Evolutionary conservation across 163 green algal genomes (phyloP), one percentile per base, ranked within the genome.

Genomic region (Scenedesmus sp.): DNA sequence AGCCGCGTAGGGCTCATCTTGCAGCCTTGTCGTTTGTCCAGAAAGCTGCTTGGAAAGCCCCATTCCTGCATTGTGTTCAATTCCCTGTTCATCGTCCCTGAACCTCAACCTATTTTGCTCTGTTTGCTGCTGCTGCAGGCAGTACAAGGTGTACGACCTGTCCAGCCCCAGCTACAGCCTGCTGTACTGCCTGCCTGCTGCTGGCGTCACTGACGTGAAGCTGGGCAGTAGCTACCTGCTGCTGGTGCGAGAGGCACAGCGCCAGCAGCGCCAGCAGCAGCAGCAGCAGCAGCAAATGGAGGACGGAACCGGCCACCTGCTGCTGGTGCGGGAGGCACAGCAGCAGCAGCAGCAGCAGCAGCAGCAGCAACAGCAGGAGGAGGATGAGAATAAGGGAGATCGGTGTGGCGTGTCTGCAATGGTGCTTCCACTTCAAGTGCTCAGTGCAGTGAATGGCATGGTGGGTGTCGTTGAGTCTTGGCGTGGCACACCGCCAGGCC

Each of bases 91-190:
- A 46, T 46, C 34, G 34, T 46, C 34, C 34, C 34, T 46, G 34
- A 46, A 46, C 34, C 34, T 46, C 34, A 46, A 57, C 66, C 85
- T 59, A 10, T 6, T 8, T 26, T 52, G 2, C 23, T n/a, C 79
- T 34, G 46, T 34, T 26, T 20, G 6, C 6, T n/a, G 12, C 82
- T 74, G 34, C 26, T 26, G 26, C 88, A 92, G 77, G 79, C 70
- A 67, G 34, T 88, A 88, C 79, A 88, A 88, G 59, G 64, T 92
- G 1, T 92, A 84, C 46, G 88, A 88, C 60, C 79, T 92, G 79
- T 82, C 88, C 20, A 55, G 34, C 0, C 60, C 84, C 87, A 62
- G 18, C 70, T 92, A 92, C 79, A 46, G 59, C 34, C 79, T 92
- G 79, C 77, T 92, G 13, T 87, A 83, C 34, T 55, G 9, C 76